Conservation (phyloP, 805 yeast genomes). For the Maudiozyma serrabonitensis region DNA sequence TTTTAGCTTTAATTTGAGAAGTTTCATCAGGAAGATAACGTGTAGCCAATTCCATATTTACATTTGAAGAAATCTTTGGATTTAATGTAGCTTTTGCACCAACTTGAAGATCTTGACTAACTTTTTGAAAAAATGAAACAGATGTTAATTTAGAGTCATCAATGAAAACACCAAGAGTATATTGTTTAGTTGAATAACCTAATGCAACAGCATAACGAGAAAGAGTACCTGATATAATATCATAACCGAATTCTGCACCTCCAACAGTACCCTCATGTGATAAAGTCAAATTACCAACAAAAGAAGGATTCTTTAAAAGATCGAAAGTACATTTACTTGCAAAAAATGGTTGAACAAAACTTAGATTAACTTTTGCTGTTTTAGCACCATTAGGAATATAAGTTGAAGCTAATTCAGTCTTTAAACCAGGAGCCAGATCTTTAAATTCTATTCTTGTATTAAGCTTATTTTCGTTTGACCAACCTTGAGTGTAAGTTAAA, state of each 20-base stretch:
- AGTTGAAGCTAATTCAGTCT: constrained; percentile 81
- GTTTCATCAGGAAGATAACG: constrained; percentile 83
- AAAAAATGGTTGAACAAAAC: constrained; percentile 86
- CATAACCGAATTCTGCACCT: constrained; percentile 96
- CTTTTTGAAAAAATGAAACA: constrained; percentile 96
- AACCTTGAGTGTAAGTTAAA: constrained; percentile 89
- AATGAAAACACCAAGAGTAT: constrained; percentile 63
- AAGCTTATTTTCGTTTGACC: constrained; percentile 89
- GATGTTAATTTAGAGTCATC: constrained; percentile 81
- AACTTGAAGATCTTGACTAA: constrained; percentile 83
- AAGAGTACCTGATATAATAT: constrained; percentile 83
- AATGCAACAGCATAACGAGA: constrained; percentile 89
- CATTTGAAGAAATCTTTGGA: constrained; percentile 61
- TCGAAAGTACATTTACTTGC: constrained; percentile 93
- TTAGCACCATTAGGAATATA: constrained; percentile 79
- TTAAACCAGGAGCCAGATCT: constrained; percentile 90
- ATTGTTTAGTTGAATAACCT: constrained; percentile 84
- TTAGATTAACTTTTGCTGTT: constrained; percentile 82
- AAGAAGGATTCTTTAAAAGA: constrained; percentile 88
- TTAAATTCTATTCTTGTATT: constrained; percentile 88
- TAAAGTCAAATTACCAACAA: constrained; percentile 88
- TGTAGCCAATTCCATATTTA: constrained; percentile 91
- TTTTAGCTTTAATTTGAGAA: constrained; percentile 91
- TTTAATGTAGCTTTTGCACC: constrained; percentile 98
- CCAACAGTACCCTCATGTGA: constrained; percentile 95